Evolutionary conservation across 1,284 basidiomycete genomes (phyloP).

Genomic region (Flammula alnicola): DNA sequence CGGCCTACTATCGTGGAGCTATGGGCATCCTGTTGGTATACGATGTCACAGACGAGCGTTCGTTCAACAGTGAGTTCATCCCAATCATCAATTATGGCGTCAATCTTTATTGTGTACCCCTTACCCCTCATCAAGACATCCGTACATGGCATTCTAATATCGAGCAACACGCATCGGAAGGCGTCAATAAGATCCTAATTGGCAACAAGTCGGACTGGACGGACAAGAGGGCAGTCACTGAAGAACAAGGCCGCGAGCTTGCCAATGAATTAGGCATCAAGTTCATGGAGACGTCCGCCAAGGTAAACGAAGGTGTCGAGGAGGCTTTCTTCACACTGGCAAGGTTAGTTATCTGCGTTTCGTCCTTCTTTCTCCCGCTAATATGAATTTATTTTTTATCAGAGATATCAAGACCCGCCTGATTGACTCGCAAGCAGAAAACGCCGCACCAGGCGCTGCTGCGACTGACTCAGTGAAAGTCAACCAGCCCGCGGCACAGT

Average conservation of each 20-base stretch:
- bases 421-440: conserved; percentile 91
- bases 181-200: conserved; percentile 98
- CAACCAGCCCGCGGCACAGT: conserved; percentile 56
- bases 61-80: conserved; percentile 86
- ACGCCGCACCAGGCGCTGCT: conserved; percentile 48
- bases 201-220: conserved; percentile 99
- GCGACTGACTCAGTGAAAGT: conserved; percentile 64
- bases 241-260: conserved; percentile 82
- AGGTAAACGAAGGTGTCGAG: conserved; percentile 97
- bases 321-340: conserved; percentile 99
- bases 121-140: conserved; percentile 75
- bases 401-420: conserved; percentile 97
- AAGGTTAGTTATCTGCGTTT: conserved; percentile 58
- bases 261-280: conserved; percentile 90
- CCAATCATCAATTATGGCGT: background rate
- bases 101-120: background rate
- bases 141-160: conserved; percentile 99
- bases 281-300: conserved; percentile 98
- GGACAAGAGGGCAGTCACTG: conserved; percentile 92
- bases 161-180: conserved; percentile 98
- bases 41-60: conserved; percentile 98
- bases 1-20: conserved; percentile 99
- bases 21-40: conserved; percentile 99
- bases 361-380: background rate
- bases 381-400: background rate